Evolutionary conservation across 495 filamentous ascomycete genomes (phyloP).

Genomic region (Aspergillus haitiensis): DNA sequence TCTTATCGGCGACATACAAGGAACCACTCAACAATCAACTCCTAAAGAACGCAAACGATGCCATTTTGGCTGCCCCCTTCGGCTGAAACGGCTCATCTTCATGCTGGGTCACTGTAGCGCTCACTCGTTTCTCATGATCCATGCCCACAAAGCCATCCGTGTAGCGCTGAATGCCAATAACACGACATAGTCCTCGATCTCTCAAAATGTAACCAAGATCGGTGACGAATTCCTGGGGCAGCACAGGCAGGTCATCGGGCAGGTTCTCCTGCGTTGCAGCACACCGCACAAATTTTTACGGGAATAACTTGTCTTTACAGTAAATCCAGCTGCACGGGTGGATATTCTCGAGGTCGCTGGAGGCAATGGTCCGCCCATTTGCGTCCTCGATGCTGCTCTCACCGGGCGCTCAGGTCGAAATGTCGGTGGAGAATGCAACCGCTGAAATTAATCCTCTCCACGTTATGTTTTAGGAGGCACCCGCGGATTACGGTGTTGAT

Average conservation of each 20-base stretch:
- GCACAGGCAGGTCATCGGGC: neutral
- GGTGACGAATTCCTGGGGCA: constrained; percentile 1
- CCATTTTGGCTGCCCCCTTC: neutral
- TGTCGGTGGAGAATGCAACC: constrained; percentile 13
- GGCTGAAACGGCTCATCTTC: neutral
- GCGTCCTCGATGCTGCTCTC: constrained; percentile 11
- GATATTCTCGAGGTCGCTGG: neutral
- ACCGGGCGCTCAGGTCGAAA: constrained; percentile 2
- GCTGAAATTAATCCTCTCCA: constrained; percentile 6
- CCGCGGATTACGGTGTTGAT: constrained; percentile 7
- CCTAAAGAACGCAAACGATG: constrained; percentile 11
- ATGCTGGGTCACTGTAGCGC: constrained; percentile 3
- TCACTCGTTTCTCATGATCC: constrained; percentile 6
- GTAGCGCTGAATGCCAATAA: constrained; percentile 11
- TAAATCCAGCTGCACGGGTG: constrained; percentile 6
- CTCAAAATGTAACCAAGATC: neutral
- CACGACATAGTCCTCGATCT: constrained; percentile 1
- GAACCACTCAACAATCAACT: neutral
- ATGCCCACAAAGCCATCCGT: constrained; percentile 6
- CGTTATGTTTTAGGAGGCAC: constrained; percentile 4
- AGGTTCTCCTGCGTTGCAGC: neutral
- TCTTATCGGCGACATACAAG: too few species aligned
- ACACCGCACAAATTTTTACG: constrained; percentile 4
- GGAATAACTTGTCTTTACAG: neutral
- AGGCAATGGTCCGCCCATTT: neutral